Evolutionary conservation across 2,329 filamentous ascomycete genomes (phyloP).

Genomic region (Paraconiothyrium brasiliense): DNA sequence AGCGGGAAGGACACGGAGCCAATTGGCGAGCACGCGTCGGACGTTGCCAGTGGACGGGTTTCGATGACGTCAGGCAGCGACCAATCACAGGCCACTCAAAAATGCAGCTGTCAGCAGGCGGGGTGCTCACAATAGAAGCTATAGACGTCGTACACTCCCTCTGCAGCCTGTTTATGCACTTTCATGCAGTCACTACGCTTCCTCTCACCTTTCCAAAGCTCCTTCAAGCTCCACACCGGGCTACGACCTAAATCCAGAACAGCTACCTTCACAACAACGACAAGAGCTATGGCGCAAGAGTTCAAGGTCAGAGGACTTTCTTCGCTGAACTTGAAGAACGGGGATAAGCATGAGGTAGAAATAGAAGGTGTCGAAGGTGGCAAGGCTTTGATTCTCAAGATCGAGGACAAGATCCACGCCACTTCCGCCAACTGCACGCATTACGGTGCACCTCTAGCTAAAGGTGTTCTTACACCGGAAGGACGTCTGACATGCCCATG

Average conservation of each 20-base stretch:
- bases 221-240: constrained; percentile 20
- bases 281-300: constrained; percentile 56
- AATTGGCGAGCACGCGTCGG: constrained; percentile 13
- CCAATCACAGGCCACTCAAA: constrained; percentile 16
- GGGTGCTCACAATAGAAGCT: constrained; percentile 1
- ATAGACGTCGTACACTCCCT: constrained; percentile 17
- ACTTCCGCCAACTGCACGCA: constrained; percentile 86
- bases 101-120: constrained; percentile 14
- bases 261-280: constrained; percentile 38
- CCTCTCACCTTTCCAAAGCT: constrained; percentile 37
- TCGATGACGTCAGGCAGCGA: constrained; percentile 14
- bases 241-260: constrained; percentile 23
- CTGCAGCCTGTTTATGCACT: constrained; percentile 7
- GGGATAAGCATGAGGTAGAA: constrained; percentile 87
- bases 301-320: constrained; percentile 77
- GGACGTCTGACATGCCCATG: constrained; percentile 92
- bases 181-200: constrained; percentile 15
- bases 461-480: constrained; percentile 82
- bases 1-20: constrained; percentile 1
- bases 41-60: constrained; percentile 6
- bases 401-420: constrained; percentile 78
- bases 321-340: constrained; percentile 77
- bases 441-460: constrained; percentile 88
- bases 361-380: constrained; percentile 87
- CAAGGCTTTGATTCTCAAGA: constrained; percentile 87